Conservation (phyloP, 2,329 filamentous ascomycete species). For the Hymenoscyphus infarciens region DNA sequence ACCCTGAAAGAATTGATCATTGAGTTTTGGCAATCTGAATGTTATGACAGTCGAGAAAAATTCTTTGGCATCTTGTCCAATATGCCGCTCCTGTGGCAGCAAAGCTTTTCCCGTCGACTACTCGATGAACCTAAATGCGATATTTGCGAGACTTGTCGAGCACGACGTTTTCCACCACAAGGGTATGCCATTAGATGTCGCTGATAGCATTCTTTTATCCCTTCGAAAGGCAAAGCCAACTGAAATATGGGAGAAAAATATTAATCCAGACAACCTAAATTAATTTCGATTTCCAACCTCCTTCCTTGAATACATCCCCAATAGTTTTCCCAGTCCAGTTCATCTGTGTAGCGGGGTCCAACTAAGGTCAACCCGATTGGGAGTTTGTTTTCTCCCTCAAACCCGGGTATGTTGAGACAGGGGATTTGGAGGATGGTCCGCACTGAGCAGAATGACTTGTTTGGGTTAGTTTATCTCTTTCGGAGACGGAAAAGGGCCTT, state of each 20-base stretch:
- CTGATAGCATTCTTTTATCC: too few species aligned
- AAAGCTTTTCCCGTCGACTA: not conserved
- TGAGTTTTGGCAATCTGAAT: not conserved
- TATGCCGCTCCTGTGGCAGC: not conserved
- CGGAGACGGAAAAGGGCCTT: too few species aligned
- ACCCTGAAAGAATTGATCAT: not conserved
- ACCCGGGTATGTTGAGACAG: constrained; percentile 62
- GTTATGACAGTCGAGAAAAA: not conserved
- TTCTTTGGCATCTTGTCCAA: not conserved
- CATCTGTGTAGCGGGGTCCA: constrained; percentile 44
- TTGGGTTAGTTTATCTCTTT: not conserved
- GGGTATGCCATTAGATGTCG: too few species aligned
- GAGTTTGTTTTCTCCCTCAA: constrained; percentile 52
- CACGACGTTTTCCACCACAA: too few species aligned
- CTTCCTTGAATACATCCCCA: constrained; percentile 41
- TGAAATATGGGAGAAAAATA: too few species aligned
- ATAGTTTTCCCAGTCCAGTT: constrained; percentile 40
- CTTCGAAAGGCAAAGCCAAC: too few species aligned
- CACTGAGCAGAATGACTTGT: constrained; percentile 31
- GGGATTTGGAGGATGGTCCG: constrained; percentile 52
- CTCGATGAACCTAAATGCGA: not conserved
- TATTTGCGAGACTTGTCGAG: too few species aligned
- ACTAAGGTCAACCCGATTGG: constrained; percentile 57
- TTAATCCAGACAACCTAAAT: constrained; percentile 10
- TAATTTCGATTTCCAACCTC: constrained; percentile 35